Base-by-base conservation (phyloP, 768 basidiomycete genomes). In the Galerina sulciceps region DNA sequence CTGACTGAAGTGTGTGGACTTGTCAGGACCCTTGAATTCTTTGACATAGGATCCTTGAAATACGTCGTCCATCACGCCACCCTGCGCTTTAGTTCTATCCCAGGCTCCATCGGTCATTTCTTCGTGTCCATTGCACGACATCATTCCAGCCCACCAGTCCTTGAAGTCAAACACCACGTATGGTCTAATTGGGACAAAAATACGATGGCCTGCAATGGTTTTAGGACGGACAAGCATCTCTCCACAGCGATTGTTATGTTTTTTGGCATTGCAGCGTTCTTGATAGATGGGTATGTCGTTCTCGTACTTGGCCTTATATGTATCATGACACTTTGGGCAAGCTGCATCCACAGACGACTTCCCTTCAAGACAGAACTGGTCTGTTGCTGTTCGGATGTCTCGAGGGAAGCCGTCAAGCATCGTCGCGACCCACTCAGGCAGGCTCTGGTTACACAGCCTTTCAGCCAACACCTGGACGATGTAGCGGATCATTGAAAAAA, bases 271-370 rank as follows among this genome's bases (percentile, higher is more conserved):
- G 36, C 55, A 61, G n/a, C 37, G 35, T 18, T 57, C 26, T 15
- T 34, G 51, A 22, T 61, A 61, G n/a, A 17, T 40, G 3, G 51
- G 44, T 11, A 61, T 31, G 10, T 15, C 37, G 17, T 52, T 6
- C 4, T 17, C 31, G 14, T 41, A 26, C 15, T 38, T 31, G 13
- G 55, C 42, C 10, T 41, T 44, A 37, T 61, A 52, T 10, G 46
- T 53, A 2, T 8, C 11, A 42, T 62, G 17, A 34, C 57, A 62
- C 11, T 40, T 58, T 1, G 52, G 56, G 14, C 61, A 62, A 13
- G 43, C 56, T n/a, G 61, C 61, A 14, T 52, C 35, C 11, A 61
- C 17, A 2, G 37, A 48, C 13, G 43, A 35, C 6, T 61, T 48
- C 6, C 22, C 46, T 5, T 61, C 60, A 1, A 61, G 34, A 3